phyloP scores from a whole-genome alignment of 2,329 filamentous ascomycete genomes.

The Didymella exigua region DNA sequence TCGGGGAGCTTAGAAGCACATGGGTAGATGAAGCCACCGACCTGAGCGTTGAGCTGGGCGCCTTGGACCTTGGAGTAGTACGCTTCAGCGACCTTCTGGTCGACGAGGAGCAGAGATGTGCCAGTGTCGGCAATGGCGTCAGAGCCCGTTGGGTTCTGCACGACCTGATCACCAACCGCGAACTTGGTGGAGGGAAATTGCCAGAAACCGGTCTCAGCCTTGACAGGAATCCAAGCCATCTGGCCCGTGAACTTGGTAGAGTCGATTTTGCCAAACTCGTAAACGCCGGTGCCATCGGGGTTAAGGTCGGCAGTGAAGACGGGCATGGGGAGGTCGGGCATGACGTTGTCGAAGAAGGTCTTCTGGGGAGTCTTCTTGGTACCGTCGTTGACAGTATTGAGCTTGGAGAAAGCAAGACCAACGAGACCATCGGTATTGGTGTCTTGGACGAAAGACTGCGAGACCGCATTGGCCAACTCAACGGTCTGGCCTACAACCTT shows the following conservation, averaged over 20 bases:
- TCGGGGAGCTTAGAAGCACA: constrained; percentile 51
- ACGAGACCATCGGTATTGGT: constrained; percentile 70
- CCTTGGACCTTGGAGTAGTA: constrained; percentile 53
- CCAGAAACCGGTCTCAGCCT: constrained; percentile 71
- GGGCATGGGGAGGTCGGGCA: constrained; percentile 64
- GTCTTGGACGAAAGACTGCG: constrained; percentile 63
- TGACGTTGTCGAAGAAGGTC: constrained; percentile 76
- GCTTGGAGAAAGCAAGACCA: constrained; percentile 68
- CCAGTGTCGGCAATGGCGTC: constrained; percentile 60
- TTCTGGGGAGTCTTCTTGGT: constrained; percentile 67
- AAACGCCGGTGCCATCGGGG: constrained; percentile 64
- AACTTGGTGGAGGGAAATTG: constrained; percentile 65
- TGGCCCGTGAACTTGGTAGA: constrained; percentile 64
- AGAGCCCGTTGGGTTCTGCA: constrained; percentile 57
- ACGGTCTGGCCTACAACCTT: constrained; percentile 67
- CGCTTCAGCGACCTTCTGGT: constrained; percentile 56
- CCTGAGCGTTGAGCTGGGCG: constrained; percentile 42
- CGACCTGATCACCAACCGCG: constrained; percentile 60
- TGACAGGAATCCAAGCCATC: constrained; percentile 66
- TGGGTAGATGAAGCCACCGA: constrained; percentile 54
- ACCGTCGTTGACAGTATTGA: constrained; percentile 61
- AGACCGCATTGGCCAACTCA: constrained; percentile 67
- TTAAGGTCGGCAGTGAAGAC: constrained; percentile 74
- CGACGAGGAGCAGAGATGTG: constrained; percentile 67
- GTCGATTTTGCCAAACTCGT: constrained; percentile 77